These are phyloP conservation scores for Pyricularia sp. DNA, from an alignment of 2,329 filamentous ascomycete genomes.

Conservation along the genomic window DNA sequence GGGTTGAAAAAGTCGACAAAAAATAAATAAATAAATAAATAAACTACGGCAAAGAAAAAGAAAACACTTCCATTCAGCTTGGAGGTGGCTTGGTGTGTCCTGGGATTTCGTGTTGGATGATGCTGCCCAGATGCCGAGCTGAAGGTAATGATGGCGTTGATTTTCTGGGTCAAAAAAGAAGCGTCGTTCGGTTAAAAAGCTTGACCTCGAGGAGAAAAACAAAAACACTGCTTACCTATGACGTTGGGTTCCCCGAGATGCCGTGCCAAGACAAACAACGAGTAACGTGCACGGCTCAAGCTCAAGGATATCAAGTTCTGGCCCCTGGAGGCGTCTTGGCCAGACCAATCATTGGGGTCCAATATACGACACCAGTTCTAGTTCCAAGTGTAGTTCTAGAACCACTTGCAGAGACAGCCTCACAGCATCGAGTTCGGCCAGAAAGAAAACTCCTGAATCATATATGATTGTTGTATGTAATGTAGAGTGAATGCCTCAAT, in stretches of 20 bases:
- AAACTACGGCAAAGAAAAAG: not conserved
- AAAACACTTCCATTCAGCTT: not conserved
- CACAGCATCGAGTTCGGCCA: not conserved
- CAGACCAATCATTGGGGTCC: not conserved
- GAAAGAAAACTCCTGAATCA: not conserved
- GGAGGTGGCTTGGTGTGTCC: not conserved
- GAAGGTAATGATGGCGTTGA: constrained; percentile 30
- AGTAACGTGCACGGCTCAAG: not conserved
- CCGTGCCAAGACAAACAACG: not conserved
- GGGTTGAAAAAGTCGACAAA: too few species aligned
- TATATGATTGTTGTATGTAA: not conserved
- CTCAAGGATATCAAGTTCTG: not conserved
- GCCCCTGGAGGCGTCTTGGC: not conserved
- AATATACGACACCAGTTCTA: too few species aligned
- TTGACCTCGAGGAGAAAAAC: not conserved
- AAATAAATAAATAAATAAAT: too few species aligned
- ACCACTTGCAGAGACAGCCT: not conserved
- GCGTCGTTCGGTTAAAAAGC: constrained; percentile 14
- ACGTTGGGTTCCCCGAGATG: not conserved
- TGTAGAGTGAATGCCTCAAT: not conserved
- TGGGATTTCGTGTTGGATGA: not conserved
- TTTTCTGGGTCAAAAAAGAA: constrained; percentile 36
- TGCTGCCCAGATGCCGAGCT: not conserved
- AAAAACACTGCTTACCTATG: not conserved
- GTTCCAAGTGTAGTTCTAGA: too few species aligned